These are phyloP conservation scores for Prillingera fragicola DNA, from an alignment of 1,284 basidiomycete genomes.

Conservation along the genomic window DNA sequence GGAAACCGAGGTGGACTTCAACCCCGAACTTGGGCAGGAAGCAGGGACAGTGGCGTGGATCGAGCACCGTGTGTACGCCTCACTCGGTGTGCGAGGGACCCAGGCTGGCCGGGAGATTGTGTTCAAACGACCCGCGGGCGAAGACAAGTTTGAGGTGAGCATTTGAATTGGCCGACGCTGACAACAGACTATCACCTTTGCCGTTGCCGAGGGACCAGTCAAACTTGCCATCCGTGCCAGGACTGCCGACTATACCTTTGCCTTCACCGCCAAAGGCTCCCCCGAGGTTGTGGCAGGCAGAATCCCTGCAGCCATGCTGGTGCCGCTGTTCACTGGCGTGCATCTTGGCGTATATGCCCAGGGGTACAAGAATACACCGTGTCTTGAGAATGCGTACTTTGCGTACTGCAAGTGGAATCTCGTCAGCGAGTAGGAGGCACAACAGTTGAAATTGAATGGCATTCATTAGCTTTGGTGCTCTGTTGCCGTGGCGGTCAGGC, in stretches of 20 bases:
- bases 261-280: constrained; percentile 2
- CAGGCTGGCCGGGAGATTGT: constrained; percentile 8
- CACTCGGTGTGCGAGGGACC: neutral
- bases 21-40: constrained; percentile 7
- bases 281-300: constrained; percentile 5
- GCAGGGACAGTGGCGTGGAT: constrained; percentile 4
- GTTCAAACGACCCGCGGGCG: constrained; percentile 6
- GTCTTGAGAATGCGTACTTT: constrained; percentile 15
- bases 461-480: neutral
- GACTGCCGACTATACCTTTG: constrained; percentile 1
- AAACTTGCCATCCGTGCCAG: constrained; percentile 2
- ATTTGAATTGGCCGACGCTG: neutral
- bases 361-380: constrained; percentile 13
- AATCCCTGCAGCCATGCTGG: constrained; percentile 2
- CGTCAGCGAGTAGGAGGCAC: neutral
- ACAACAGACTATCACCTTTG: neutral
- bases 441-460: neutral
- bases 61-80: neutral
- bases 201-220: neutral
- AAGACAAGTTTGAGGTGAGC: constrained; percentile 2
- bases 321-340: constrained; percentile 22
- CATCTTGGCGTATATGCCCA: constrained; percentile 24
- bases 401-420: constrained; percentile 4
- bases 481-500: no score
- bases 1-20: constrained; percentile 12